A percentile compares a stretch with the other conserved stretches of the same genome.
These are phyloP conservation scores for Cutaneotrichosporon dermatis DNA, from an alignment of 1,284 basidiomycete species.

Conservation along the genomic window DNA sequence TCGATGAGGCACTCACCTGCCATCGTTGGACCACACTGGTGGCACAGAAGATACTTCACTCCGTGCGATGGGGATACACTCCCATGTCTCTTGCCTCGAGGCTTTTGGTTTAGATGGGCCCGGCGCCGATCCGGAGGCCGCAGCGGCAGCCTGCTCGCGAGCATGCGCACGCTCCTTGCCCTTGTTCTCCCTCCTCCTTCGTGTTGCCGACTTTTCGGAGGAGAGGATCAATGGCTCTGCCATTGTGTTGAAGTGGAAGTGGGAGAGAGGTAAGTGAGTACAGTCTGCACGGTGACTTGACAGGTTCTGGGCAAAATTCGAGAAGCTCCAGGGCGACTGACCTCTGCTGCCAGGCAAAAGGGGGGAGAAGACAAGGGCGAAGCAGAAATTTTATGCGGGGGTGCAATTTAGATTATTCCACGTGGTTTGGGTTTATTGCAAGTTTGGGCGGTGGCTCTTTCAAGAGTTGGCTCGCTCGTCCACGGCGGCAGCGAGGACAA, in stretches of 20 bases:
- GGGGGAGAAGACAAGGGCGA: background rate
- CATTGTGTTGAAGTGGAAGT: background rate
- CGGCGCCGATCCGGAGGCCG: background rate
- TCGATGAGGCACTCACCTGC: constrained; percentile 57
- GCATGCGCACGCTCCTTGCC: constrained; percentile 25
- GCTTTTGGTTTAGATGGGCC: constrained; percentile 13
- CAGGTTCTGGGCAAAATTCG: background rate
- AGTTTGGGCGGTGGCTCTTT: background rate
- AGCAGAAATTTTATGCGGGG: constrained; percentile 7
- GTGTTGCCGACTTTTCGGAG: background rate
- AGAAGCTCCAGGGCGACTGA: background rate
- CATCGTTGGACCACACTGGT: constrained; percentile 77
- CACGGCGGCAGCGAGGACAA: background rate
- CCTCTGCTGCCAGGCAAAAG: background rate
- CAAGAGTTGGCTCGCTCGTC: no score
- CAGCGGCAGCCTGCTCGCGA: background rate
- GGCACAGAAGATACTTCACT: constrained; percentile 62
- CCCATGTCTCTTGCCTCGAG: constrained; percentile 26
- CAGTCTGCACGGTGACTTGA: background rate
- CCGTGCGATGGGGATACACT: constrained; percentile 57
- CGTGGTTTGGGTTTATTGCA: background rate
- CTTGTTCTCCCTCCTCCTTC: constrained; percentile 12
- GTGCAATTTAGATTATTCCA: background rate
- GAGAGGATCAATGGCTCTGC: background rate
- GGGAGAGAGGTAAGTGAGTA: background rate